These are phyloP conservation scores for Blastobotrys robertii DNA, from an alignment of 805 yeast species.

Conservation along the genomic window DNA sequence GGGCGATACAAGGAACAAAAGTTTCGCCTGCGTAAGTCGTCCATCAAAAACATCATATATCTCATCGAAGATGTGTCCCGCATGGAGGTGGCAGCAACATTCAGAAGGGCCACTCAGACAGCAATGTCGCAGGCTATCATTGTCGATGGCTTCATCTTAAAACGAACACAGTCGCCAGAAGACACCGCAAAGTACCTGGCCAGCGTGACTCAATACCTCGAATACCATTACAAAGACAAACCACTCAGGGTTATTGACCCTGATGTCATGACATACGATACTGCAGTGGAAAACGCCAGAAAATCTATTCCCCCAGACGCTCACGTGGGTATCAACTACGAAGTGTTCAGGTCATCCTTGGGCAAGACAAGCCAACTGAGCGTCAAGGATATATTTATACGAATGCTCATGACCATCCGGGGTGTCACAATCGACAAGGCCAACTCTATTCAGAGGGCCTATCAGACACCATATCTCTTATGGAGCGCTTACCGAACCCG, in stretches of 20 bases:
- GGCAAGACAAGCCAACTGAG: slow-evolving; percentile 64
- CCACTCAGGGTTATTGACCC: slow-evolving; percentile 34
- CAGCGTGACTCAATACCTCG: slow-evolving; percentile 38
- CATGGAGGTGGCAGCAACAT: slow-evolving; percentile 18
- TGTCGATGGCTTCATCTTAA: slow-evolving; percentile 54
- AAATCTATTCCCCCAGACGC: slow-evolving; percentile 7
- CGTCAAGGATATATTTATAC: slow-evolving; percentile 62
- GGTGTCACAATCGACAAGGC: slow-evolving; percentile 89
- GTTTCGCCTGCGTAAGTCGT: slow-evolving; percentile 58
- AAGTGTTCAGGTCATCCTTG: slow-evolving; percentile 55
- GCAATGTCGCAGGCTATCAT: slow-evolving; percentile 63
- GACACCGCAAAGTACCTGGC: slow-evolving; percentile 58
- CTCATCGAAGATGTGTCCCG: slow-evolving; percentile 65
- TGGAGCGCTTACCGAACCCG: slow-evolving; percentile 35
- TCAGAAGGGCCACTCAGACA: slow-evolving; percentile 58
- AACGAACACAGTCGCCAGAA: slow-evolving; percentile 60
- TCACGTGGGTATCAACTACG: slow-evolving; percentile 35
- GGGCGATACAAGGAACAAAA: slow-evolving; percentile 89
- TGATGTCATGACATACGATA: slow-evolving; percentile 41
- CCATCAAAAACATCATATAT: slow-evolving; percentile 58
- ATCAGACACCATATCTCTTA: slow-evolving; percentile 59
- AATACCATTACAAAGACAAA: slow-evolving; percentile 30
- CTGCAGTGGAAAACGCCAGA: slow-evolving; percentile 31
- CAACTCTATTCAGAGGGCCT: slow-evolving; percentile 55
- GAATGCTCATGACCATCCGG: slow-evolving; percentile 65